Percentiles rank a stretch among this genome's conserved stretches.
Evolutionary conservation across 73 alveolate genomes (phyloP).

Genomic region (Tetrahymena thermophila): DNA sequence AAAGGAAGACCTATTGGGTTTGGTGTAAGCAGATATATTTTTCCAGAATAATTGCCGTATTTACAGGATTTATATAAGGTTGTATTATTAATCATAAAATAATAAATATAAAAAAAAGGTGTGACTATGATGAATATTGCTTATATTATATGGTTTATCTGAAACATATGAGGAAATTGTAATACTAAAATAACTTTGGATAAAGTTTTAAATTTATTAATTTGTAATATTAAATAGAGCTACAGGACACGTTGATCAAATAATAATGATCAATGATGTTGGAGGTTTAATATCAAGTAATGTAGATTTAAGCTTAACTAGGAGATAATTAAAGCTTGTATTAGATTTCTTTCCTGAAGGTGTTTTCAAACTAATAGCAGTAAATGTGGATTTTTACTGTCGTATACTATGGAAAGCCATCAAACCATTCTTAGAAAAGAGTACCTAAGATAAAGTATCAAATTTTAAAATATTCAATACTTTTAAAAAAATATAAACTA

Average conservation of each 20-base stretch:
- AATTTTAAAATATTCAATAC: no score
- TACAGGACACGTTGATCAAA: background rate
- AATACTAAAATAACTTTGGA: background rate
- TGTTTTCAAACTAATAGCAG: background rate
- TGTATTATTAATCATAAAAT: background rate
- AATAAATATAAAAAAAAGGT: background rate
- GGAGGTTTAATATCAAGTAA: background rate
- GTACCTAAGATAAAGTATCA: background rate
- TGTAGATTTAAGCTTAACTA: background rate
- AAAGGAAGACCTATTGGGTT: background rate
- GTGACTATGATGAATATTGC: background rate
- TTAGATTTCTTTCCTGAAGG: background rate
- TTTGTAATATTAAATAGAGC: background rate
- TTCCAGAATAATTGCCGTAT: background rate
- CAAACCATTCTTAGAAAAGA: background rate
- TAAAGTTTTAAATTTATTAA: background rate
- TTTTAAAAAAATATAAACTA: background rate
- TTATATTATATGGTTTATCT: background rate
- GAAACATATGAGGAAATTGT: background rate
- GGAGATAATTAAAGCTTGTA: background rate
- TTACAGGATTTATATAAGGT: background rate
- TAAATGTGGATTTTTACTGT: background rate
- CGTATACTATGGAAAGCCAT: background rate
- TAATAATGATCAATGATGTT: background rate
- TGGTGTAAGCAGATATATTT: background rate